A percentile compares a stretch with the other conserved stretches of the same genome.
Evolutionary conservation across 176 grass and related monocot genomes (phyloP).

Genomic region (Coix lacrymajobi): DNA sequence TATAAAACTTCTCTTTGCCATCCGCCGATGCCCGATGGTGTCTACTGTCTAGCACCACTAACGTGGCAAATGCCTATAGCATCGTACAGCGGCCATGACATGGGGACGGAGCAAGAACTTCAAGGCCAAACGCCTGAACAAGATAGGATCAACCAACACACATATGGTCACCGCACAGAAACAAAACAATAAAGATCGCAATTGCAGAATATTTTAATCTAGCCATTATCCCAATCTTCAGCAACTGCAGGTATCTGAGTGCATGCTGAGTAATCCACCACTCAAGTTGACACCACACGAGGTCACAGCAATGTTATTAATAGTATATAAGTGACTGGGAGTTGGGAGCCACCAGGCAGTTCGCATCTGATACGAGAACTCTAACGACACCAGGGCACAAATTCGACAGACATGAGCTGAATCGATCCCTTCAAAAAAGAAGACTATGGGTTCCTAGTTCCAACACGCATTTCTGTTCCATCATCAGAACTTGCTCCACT

Average conservation of each 20-base stretch:
- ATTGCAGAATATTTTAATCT: not conserved
- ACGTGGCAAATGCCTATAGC: too few relatives aligned
- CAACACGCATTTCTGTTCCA: not conserved
- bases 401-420: not conserved
- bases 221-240: not conserved
- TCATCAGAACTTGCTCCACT: slow-evolving; percentile 7
- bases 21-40: too few relatives aligned
- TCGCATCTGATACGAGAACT: not conserved
- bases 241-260: not conserved
- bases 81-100: too few relatives aligned
- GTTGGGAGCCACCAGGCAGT: not conserved
- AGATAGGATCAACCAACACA: not conserved
- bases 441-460: not conserved
- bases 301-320: not conserved
- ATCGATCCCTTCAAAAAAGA: not conserved
- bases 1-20: too few relatives aligned
- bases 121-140: too few relatives aligned
- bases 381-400: not conserved
- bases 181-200: not conserved
- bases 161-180: not conserved
- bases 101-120: too few relatives aligned
- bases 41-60: too few relatives aligned
- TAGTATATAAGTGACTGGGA: not conserved
- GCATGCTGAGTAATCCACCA: not conserved
- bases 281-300: not conserved